phyloP scores from a whole-genome alignment of 805 yeast genomes.

The Henningerozyma blattae region DNA sequence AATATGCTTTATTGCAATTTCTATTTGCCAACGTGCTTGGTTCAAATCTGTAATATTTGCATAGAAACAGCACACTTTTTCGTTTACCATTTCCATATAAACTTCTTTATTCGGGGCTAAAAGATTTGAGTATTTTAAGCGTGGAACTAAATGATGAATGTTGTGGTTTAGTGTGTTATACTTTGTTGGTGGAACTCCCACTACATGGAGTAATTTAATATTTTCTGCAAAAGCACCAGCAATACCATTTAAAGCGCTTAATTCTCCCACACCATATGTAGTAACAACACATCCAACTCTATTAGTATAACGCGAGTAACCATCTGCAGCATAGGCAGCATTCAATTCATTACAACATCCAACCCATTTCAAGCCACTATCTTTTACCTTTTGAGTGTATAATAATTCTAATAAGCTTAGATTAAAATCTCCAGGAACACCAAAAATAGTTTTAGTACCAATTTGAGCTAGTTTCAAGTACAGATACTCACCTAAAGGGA shows the following conservation, averaged over 20 bases:
- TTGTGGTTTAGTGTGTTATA: constrained; percentile 13
- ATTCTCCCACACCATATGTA: constrained; percentile 85
- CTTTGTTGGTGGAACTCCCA: constrained; percentile 35
- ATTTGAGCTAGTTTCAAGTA: constrained; percentile 43
- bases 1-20: constrained; percentile 47
- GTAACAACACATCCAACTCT: constrained; percentile 52
- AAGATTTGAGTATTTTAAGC: constrained; percentile 21
- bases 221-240: constrained; percentile 76
- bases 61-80: constrained; percentile 42
- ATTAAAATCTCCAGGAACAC: constrained; percentile 75
- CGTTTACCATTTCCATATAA: constrained; percentile 51
- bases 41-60: constrained; percentile 35
- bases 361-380: constrained; percentile 42
- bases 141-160: constrained; percentile 54
- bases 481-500: constrained; percentile 55
- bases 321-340: constrained; percentile 85
- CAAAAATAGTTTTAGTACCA: constrained; percentile 52
- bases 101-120: constrained; percentile 47
- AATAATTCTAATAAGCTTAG: constrained; percentile 55
- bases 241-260: constrained; percentile 72
- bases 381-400: constrained; percentile 19
- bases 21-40: constrained; percentile 45
- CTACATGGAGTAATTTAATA: constrained; percentile 72
- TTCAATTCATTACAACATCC: constrained; percentile 86
- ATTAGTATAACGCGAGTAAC: constrained; percentile 57